These are phyloP conservation scores for Friedmanniomyces simplex DNA, from an alignment of 495 filamentous ascomycete genomes.

Conservation along the genomic window DNA sequence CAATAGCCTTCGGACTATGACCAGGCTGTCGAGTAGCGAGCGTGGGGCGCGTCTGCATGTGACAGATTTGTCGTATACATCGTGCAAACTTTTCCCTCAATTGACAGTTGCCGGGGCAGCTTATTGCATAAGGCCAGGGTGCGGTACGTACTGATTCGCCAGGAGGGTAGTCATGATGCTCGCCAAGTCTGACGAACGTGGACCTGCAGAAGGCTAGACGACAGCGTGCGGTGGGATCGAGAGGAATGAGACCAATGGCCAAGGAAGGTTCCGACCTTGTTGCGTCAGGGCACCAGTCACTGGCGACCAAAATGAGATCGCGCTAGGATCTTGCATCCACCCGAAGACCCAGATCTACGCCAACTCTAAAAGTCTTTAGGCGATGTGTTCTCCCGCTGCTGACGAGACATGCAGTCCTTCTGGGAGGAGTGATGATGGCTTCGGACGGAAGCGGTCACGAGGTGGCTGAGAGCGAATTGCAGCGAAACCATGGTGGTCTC, in stretches of 20 bases:
- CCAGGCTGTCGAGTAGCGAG: background rate
- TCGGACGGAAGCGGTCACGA: no score
- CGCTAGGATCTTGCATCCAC: constrained; percentile 6
- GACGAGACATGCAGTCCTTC: no score
- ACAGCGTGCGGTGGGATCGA: background rate
- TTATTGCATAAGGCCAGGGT: background rate
- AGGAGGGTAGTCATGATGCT: background rate
- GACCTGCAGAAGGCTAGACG: background rate
- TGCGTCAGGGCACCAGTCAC: background rate
- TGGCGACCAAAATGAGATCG: background rate
- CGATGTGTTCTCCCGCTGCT: no score
- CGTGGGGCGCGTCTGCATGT: background rate
- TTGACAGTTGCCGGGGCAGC: background rate
- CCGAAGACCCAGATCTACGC: background rate
- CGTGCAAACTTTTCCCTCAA: background rate
- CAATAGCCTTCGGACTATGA: no score
- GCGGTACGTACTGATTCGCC: background rate
- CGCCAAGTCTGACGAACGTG: background rate
- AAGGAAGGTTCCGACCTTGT: background rate
- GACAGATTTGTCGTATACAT: background rate
- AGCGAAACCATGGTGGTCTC: no score
- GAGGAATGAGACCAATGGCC: background rate
- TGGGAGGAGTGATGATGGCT: no score
- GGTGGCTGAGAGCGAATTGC: no score
- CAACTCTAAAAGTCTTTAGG: background rate